These are phyloP conservation scores for Xylaria sp. DNA, from an alignment of 2,329 filamentous ascomycete species.

Conservation along the genomic window DNA sequence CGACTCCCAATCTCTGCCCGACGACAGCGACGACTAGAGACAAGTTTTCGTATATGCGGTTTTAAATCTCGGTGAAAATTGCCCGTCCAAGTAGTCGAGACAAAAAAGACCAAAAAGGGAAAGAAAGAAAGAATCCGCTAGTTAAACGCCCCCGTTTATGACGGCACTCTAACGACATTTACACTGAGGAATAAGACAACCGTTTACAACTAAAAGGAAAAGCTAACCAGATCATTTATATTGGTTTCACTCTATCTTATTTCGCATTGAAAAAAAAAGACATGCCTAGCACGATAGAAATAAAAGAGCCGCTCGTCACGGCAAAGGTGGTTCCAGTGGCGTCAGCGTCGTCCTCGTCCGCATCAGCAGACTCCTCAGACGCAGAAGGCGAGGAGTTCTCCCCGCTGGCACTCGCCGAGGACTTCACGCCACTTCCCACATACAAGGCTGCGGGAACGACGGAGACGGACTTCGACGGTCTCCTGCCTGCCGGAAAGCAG, in stretches of 20 bases:
- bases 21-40: background rate
- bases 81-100: background rate
- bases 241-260: background rate
- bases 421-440: constrained; percentile 67
- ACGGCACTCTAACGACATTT: background rate
- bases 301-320: constrained; percentile 25
- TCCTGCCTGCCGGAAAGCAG: constrained; percentile 67
- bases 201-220: background rate
- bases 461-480: constrained; percentile 74
- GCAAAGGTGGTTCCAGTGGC: constrained; percentile 10
- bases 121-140: background rate
- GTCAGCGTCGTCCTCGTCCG: background rate
- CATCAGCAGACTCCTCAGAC: constrained; percentile 25
- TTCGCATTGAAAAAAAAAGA: background rate
- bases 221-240: background rate
- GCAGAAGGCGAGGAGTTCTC: constrained; percentile 54
- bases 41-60: too few relatives aligned
- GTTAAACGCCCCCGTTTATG: background rate
- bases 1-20: constrained; percentile 5
- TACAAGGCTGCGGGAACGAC: constrained; percentile 66
- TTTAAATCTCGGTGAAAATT: background rate
- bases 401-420: constrained; percentile 62
- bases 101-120: background rate
- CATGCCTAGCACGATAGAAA: constrained; percentile 25
- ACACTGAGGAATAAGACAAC: background rate